phyloP scores from a whole-genome alignment of 805 yeast species.

The Saturnispora serradocipensis region DNA sequence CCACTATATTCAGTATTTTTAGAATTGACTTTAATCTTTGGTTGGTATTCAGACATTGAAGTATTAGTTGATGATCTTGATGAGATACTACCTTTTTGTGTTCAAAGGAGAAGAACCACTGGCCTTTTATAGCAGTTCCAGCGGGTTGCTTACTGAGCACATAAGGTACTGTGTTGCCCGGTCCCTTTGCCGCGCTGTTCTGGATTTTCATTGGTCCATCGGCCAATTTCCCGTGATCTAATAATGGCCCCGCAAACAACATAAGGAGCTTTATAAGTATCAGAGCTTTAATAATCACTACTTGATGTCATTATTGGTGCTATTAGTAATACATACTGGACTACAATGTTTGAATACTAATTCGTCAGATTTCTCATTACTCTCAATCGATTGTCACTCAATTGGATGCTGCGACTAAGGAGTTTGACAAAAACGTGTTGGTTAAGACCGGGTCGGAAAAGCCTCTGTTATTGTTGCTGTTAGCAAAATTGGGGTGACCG shows the following conservation, averaged over 20 bases:
- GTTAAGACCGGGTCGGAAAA: not conserved
- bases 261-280: not conserved
- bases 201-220: constrained; percentile 4
- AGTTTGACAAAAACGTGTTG: not conserved
- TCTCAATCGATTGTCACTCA: not conserved
- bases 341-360: too few relatives aligned
- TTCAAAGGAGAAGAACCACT: not conserved
- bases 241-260: not conserved
- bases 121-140: not conserved
- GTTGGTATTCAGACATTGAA: constrained; percentile 19
- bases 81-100: not conserved
- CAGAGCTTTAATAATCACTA: not conserved
- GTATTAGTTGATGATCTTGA: not conserved
- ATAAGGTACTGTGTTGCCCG: constrained; percentile 1
- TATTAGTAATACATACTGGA: not conserved
- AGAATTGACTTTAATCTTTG: constrained; percentile 45
- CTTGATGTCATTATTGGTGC: not conserved
- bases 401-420: not conserved
- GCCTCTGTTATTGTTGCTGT: not conserved
- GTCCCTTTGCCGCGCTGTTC: constrained; percentile 4
- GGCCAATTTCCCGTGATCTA: not conserved
- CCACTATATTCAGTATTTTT: constrained; percentile 43
- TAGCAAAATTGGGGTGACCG: not conserved
- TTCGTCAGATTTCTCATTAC: not conserved
- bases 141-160: not conserved